Conservation (phyloP, 1,284 basidiomycete species). For the Boletus smithii region DNA sequence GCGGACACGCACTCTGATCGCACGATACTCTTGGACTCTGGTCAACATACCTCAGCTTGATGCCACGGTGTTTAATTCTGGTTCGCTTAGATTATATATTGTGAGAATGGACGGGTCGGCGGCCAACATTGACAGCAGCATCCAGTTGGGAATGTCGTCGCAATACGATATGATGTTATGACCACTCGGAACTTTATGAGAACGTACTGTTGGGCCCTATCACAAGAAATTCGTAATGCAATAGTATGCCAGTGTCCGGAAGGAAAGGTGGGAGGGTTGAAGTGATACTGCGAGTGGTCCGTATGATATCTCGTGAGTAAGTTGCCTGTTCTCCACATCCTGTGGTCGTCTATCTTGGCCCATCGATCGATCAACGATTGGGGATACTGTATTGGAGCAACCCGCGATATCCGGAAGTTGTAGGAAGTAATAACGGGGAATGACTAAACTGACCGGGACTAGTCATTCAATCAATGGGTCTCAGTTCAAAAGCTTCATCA, state of each 20-base stretch:
- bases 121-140: not conserved
- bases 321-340: not conserved
- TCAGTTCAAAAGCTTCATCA: no score
- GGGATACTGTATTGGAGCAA: not conserved
- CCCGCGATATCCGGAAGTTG: conserved; percentile 12
- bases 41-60: conserved; percentile 13
- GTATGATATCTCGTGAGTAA: conserved; percentile 11
- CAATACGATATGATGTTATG: conserved; percentile 9
- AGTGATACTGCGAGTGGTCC: no score
- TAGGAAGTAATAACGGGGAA: not conserved
- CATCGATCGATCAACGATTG: not conserved
- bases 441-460: no score
- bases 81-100: conserved; percentile 5
- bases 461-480: no score
- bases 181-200: not conserved
- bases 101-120: conserved; percentile 1
- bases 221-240: not conserved
- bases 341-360: not conserved
- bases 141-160: not conserved
- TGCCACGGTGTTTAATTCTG: conserved; percentile 10
- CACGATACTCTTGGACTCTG: conserved; percentile 27
- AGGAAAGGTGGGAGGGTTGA: no score
- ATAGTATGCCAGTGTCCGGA: no score
- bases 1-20: conserved; percentile 34
- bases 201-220: not conserved